These are phyloP conservation scores for Neurospora sp. DNA, from an alignment of 495 filamentous ascomycete species.

Conservation along the genomic window DNA sequence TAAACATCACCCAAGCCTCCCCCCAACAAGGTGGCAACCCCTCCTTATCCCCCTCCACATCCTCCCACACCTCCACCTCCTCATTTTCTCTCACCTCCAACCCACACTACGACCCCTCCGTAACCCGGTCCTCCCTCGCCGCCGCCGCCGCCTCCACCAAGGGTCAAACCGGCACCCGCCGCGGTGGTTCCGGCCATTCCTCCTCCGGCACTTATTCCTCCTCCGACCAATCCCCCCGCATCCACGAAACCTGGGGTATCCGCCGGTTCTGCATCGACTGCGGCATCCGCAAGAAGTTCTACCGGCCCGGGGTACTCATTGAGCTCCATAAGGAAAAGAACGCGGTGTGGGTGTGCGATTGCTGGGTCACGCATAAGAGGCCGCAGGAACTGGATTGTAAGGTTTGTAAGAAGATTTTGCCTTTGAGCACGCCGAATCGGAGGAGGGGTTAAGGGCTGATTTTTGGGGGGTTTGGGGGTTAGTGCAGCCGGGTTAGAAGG, in stretches of 20 bases:
- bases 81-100: conserved; percentile 12
- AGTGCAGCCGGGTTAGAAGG: background rate
- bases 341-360: conserved; percentile 21
- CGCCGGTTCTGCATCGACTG: conserved; percentile 21
- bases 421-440: background rate
- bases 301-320: conserved; percentile 16
- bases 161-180: background rate
- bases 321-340: conserved; percentile 10
- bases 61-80: conserved; percentile 19
- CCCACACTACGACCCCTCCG: conserved; percentile 18
- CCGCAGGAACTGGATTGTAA: conserved; percentile 3
- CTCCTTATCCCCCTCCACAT: conserved; percentile 1
- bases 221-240: conserved; percentile 5
- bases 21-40: background rate
- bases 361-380: conserved; percentile 7
- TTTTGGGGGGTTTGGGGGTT: background rate
- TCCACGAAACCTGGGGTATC: conserved; percentile 13
- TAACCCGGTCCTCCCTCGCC: conserved; percentile 15
- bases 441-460: background rate
- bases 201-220: background rate
- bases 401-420: conserved; percentile 4
- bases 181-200: background rate
- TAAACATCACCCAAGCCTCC: background rate
- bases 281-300: conserved; percentile 14
- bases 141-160: background rate